phyloP scores from a whole-genome alignment of 2,329 filamentous ascomycete species.

The Trichophyton verrucosum region DNA sequence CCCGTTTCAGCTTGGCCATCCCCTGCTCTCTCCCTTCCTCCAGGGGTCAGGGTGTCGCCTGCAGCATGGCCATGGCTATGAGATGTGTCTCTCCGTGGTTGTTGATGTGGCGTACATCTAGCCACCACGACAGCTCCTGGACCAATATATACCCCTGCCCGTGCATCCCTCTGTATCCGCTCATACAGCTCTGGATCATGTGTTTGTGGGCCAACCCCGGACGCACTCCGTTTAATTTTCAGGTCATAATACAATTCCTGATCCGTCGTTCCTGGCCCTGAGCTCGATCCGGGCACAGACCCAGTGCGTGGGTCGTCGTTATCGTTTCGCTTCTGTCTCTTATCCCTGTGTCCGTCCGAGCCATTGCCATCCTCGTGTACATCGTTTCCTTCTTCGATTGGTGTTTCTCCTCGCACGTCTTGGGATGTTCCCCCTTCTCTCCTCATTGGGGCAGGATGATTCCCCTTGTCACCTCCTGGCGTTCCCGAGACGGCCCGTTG shows the following conservation, averaged over 20 bases:
- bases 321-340: neutral
- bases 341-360: neutral
- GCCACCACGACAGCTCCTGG: constrained; percentile 4
- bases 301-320: neutral
- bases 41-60: neutral
- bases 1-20: neutral
- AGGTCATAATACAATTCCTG: neutral
- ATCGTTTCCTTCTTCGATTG: neutral
- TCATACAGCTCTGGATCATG: constrained; percentile 12
- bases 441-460: neutral
- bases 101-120: neutral
- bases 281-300: neutral
- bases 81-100: neutral
- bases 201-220: neutral
- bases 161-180: constrained; percentile 5
- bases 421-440: neutral
- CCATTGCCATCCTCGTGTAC: neutral
- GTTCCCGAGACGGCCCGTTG: neutral
- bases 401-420: neutral
- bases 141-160: constrained; percentile 5
- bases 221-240: neutral
- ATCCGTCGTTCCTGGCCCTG: too few species aligned
- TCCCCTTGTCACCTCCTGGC: neutral
- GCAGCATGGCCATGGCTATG: neutral
- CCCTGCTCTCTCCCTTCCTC: neutral